phyloP scores from a whole-genome alignment of 768 basidiomycete genomes.

The Boletus rubescentipes region DNA sequence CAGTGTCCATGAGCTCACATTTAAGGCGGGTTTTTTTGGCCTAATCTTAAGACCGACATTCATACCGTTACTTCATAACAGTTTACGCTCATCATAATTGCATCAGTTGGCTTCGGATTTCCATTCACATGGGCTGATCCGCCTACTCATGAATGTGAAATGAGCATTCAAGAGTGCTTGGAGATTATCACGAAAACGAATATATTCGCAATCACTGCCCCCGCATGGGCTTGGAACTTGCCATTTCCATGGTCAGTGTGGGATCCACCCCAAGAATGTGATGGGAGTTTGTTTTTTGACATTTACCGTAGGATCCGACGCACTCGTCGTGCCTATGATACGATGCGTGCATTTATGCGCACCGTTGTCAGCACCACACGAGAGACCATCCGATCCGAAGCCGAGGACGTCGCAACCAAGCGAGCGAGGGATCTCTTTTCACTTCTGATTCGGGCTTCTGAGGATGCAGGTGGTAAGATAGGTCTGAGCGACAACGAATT shows the following conservation, averaged over 20 bases:
- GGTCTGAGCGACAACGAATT: constrained; percentile 18
- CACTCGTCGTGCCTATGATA: constrained; percentile 22
- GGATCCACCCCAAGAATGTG: no score
- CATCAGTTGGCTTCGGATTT: constrained; percentile 25
- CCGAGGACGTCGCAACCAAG: neutral
- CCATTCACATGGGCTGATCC: constrained; percentile 21
- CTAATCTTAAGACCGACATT: neutral
- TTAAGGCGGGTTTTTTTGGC: constrained; percentile 15
- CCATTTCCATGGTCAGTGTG: constrained; percentile 18
- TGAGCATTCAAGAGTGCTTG: constrained; percentile 23
- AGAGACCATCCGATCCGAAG: constrained; percentile 9
- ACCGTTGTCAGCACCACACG: constrained; percentile 9
- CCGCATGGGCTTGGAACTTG: constrained; percentile 24
- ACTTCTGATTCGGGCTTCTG: constrained; percentile 21
- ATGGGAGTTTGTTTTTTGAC: neutral
- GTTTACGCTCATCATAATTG: constrained; percentile 23
- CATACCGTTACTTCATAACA: neutral
- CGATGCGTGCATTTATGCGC: constrained; percentile 21
- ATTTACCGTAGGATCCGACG: constrained; percentile 17
- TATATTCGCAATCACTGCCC: constrained; percentile 18
- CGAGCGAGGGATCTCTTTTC: constrained; percentile 21
- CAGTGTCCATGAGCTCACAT: constrained; percentile 14
- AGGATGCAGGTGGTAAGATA: constrained; percentile 17
- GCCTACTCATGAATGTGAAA: constrained; percentile 16
- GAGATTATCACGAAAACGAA: constrained; percentile 11